Evolutionary conservation across 345 rosid genomes (phyloP).

Genomic region (Hirschfeldia incana): DNA sequence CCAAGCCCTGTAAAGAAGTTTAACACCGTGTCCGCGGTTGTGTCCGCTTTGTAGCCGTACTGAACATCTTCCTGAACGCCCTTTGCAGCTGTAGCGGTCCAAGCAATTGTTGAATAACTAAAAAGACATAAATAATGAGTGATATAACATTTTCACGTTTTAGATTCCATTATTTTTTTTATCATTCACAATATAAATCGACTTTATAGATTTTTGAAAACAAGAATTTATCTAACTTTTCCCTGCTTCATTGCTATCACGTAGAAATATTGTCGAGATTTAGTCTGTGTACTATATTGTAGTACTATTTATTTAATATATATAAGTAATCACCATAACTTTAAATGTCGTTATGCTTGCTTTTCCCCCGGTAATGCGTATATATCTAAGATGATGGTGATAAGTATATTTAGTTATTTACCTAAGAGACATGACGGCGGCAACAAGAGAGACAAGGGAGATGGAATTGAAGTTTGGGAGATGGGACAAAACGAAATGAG

Average conservation of each 20-base stretch:
- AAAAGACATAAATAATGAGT: not conserved
- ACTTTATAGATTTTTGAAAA: not conserved
- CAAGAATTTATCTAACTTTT: not conserved
- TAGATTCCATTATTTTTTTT: not conserved
- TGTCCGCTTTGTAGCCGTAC: conserved; percentile 41
- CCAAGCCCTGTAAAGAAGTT: conserved; percentile 57
- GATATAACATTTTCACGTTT: not conserved
- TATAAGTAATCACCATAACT: not conserved
- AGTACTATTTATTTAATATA: not conserved
- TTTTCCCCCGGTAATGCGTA: not conserved
- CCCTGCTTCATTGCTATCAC: not conserved
- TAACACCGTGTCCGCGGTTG: conserved; percentile 43
- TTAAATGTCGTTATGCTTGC: not conserved
- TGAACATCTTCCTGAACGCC: conserved; percentile 47
- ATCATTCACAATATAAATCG: not conserved
- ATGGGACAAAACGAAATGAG: conserved; percentile 63
- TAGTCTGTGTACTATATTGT: no score
- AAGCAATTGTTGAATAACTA: conserved; percentile 65
- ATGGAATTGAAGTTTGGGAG: conserved; percentile 66
- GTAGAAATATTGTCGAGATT: not conserved
- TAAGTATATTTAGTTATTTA: not conserved
- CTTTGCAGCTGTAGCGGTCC: conserved; percentile 52
- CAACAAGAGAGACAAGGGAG: conserved; percentile 54
- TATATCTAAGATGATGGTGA: not conserved
- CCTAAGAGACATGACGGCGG: conserved; percentile 70